phyloP scores from a whole-genome alignment of 768 basidiomycete species.

The Rhodocollybia butyracea region DNA sequence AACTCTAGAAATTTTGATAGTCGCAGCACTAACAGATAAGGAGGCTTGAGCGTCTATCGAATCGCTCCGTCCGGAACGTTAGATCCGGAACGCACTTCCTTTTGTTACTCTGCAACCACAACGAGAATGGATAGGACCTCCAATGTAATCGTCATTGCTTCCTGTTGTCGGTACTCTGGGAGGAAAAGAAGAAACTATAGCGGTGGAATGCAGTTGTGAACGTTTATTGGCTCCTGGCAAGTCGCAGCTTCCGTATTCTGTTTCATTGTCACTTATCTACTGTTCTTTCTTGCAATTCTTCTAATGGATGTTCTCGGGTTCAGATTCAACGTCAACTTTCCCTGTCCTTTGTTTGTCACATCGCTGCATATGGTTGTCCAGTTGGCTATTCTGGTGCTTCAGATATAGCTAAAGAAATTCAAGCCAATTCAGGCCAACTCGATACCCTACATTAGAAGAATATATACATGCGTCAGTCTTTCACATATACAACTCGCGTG shows the following conservation, averaged over 20 bases:
- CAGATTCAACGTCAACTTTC: constrained; percentile 85
- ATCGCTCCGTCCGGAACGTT: too few relatives aligned
- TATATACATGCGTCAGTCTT: constrained; percentile 83
- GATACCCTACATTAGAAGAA: constrained; percentile 59
- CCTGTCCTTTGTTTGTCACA: constrained; percentile 93
- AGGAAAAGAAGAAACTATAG: constrained; percentile 76
- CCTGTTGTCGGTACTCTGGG: too few relatives aligned
- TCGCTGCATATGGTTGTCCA: constrained; percentile 92
- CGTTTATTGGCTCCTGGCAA: constrained; percentile 85
- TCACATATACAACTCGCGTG: constrained; percentile 1
- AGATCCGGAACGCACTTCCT: background rate
- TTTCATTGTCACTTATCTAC: background rate
- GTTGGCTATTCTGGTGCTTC: constrained; percentile 72
- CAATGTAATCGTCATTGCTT: too few relatives aligned
- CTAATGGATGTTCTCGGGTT: constrained; percentile 96
- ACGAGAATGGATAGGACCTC: too few relatives aligned
- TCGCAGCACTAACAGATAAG: too few relatives aligned
- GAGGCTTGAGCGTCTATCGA: too few relatives aligned
- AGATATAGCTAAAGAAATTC: constrained; percentile 62
- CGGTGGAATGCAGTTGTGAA: constrained; percentile 82
- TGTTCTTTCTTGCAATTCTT: constrained; percentile 86
- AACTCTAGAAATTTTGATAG: too few relatives aligned
- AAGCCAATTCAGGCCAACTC: constrained; percentile 63
- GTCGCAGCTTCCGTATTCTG: constrained; percentile 19
- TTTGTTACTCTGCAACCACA: too few relatives aligned